A percentile compares a stretch with the other conserved stretches of the same genome.
phyloP scores from a whole-genome alignment of 345 rosid genomes.

The Kernera saxatilis region DNA sequence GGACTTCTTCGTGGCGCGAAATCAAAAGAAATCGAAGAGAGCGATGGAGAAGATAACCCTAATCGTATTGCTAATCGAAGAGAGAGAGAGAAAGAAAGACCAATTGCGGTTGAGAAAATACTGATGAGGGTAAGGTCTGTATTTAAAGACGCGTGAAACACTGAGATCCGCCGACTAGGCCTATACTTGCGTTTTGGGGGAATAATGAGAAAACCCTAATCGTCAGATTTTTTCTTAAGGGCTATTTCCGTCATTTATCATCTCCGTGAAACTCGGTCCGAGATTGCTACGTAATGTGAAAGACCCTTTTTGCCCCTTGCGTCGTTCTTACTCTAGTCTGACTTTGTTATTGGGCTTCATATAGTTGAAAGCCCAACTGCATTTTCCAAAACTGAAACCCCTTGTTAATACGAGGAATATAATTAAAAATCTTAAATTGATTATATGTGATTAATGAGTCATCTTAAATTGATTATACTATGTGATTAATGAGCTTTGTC shows the following conservation, averaged over 20 bases:
- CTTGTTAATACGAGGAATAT: not conserved
- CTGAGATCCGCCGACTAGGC: constrained; percentile 36
- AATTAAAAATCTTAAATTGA: not conserved
- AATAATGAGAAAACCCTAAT: constrained; percentile 24
- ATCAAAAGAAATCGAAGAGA: not conserved
- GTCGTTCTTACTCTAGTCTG: not conserved
- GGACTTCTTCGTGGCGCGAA: constrained; percentile 5
- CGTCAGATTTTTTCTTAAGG: not conserved
- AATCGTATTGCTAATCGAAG: too few relatives aligned
- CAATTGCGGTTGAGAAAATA: constrained; percentile 1
- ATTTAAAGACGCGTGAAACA: constrained; percentile 34
- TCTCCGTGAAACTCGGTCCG: constrained; percentile 28
- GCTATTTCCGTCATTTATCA: constrained; percentile 8
- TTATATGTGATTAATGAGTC: not conserved
- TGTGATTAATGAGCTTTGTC: not conserved
- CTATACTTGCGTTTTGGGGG: constrained; percentile 3
- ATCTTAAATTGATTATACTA: not conserved
- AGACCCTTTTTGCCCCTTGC: constrained; percentile 8
- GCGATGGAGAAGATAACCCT: too few relatives aligned
- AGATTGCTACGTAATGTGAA: constrained; percentile 23
- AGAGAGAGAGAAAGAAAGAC: not conserved
- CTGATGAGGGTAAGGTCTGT: constrained; percentile 3
- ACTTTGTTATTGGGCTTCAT: not conserved
- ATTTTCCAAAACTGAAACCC: not conserved
- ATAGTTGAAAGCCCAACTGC: not conserved